Evolutionary conservation across 352 stramenopile genomes (phyloP), one percentile per base, ranked within the genome.

Genomic region (Phytopythium chamaehyphon): DNA sequence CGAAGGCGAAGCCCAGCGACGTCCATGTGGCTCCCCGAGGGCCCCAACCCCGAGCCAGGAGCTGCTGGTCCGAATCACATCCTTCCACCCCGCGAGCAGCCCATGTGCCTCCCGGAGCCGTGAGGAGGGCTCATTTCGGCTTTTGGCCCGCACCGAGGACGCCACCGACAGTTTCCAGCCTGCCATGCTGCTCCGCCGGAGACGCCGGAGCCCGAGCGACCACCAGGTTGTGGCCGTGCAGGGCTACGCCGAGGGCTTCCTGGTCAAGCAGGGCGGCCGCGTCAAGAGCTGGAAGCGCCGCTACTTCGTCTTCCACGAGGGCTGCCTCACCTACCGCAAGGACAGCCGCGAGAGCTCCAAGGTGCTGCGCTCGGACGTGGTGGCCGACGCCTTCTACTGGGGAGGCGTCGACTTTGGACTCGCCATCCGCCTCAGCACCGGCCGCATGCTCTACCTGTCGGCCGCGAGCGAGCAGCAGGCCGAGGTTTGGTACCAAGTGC

Each of bases 221-320:
- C 62, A 59, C 40, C 55, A 63, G 10, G 74, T 88, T 6, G 47
- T 85, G 37, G 61, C 73, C 12, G 72, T 86, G 18, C 69, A 85
- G 46, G 76, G 74, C 54, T 83, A 86, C 59, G 75, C 75, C 22
- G 77, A 87, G 54, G 81, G 81, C 46, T 89, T 75, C 53, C 62
- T 91, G 26, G 31, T 66, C 6, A 91, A 91, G 57, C 73, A 83
- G 23, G 76, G 80, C 18, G 71, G 72, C 16, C 76, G 69, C 56
- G 57, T 91, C 55, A 88, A 88, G 64, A 91, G 67, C 42, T 91
- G 80, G 80, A 82, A 86, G 37, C 77, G 71, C 31, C 77, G 81
- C 42, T 91, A 86, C 62, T 91, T 91, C 52, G 74, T 88, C 23
- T 86, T 91, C 60, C 76, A 80, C 39, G 64, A 87, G 39, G 77